Percentiles rank a stretch among this genome's conserved stretches.
These are phyloP conservation scores for Canariomyces notabilis DNA, from an alignment of 2,329 filamentous ascomycete genomes.

Conservation along the genomic window DNA sequence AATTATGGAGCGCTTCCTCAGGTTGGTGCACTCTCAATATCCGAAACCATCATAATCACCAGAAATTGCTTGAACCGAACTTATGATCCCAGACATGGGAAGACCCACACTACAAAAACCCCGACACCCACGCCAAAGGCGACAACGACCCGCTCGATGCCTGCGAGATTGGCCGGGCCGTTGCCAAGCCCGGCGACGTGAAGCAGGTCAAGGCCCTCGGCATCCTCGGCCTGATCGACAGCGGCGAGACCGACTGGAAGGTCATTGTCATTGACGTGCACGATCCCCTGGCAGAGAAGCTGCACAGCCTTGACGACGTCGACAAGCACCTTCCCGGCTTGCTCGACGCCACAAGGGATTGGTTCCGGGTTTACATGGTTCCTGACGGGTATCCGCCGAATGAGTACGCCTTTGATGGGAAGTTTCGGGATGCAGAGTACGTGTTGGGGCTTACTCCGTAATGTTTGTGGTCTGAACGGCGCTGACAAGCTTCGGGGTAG, in stretches of 20 bases:
- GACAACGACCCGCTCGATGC: constrained; percentile 99
- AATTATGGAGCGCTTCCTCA: constrained; percentile 99
- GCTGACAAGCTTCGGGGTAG: too few relatives aligned
- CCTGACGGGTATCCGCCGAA: constrained; percentile 99
- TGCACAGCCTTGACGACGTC: constrained; percentile 97
- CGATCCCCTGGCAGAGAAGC: constrained; percentile 87
- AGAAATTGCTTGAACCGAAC: not conserved
- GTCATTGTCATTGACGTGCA: constrained; percentile 98
- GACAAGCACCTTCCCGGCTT: constrained; percentile 94
- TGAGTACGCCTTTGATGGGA: constrained; percentile 97
- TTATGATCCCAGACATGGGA: constrained; percentile 76
- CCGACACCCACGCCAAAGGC: constrained; percentile 97
- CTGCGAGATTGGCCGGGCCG: constrained; percentile 96
- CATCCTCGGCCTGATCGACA: constrained; percentile 95
- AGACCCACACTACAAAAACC: constrained; percentile 88
- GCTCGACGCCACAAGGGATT: constrained; percentile 95
- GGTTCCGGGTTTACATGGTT: constrained; percentile 99
- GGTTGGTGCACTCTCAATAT: constrained; percentile 47
- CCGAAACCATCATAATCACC: constrained; percentile 9
- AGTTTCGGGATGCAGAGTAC: constrained; percentile 99
- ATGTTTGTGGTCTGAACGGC: too few relatives aligned
- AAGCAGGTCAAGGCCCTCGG: constrained; percentile 99
- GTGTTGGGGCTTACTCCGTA: constrained; percentile 32
- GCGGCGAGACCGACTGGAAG: constrained; percentile 99
- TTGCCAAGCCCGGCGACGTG: constrained; percentile 87